phyloP scores from a whole-genome alignment of 805 yeast genomes.

The Candida ortonii region DNA sequence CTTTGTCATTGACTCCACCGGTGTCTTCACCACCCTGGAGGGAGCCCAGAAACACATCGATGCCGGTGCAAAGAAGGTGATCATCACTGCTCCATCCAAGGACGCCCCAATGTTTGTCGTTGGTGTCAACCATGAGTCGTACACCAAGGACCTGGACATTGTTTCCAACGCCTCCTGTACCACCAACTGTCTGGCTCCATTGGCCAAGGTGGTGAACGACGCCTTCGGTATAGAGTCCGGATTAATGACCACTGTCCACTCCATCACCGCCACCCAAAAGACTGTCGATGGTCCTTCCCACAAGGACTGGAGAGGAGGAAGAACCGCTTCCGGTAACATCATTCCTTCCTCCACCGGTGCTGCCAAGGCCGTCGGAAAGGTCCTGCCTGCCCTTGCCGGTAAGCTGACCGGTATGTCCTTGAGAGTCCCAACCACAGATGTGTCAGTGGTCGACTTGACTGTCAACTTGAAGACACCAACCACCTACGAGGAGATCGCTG shows the following conservation, averaged over 20 bases:
- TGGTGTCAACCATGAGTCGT: slow-evolving; percentile 83
- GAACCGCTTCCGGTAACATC: slow-evolving; percentile 94
- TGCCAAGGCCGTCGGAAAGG: slow-evolving; percentile 96
- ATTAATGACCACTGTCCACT: slow-evolving; percentile 94
- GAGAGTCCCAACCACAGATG: slow-evolving; percentile 93
- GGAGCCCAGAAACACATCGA: slow-evolving; percentile 81
- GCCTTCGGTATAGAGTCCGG: slow-evolving; percentile 85
- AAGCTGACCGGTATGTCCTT: slow-evolving; percentile 92
- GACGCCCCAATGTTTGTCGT: slow-evolving; percentile 95
- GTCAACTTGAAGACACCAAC: slow-evolving; percentile 75
- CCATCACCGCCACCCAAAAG: slow-evolving; percentile 95
- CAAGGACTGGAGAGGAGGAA: slow-evolving; percentile 99
- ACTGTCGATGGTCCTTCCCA: slow-evolving; percentile 96
- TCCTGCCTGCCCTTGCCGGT: slow-evolving; percentile 85
- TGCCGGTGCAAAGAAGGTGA: slow-evolving; percentile 93
- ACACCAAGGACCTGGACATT: slow-evolving; percentile 71
- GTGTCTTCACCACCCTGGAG: slow-evolving; percentile 82
- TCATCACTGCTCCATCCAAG: slow-evolving; percentile 90
- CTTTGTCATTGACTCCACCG: slow-evolving; percentile 89
- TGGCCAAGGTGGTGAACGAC: slow-evolving; percentile 87
- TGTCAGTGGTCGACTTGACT: slow-evolving; percentile 90
- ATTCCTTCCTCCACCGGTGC: slow-evolving; percentile 97
- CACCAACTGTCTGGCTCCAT: slow-evolving; percentile 93
- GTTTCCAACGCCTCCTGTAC: slow-evolving; percentile 94
- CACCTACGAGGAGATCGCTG: slow-evolving; percentile 80